Percentiles rank a stretch among this genome's conserved stretches.
phyloP scores from a whole-genome alignment of 139 green algal genomes.

The Coelastrella sp. region DNA sequence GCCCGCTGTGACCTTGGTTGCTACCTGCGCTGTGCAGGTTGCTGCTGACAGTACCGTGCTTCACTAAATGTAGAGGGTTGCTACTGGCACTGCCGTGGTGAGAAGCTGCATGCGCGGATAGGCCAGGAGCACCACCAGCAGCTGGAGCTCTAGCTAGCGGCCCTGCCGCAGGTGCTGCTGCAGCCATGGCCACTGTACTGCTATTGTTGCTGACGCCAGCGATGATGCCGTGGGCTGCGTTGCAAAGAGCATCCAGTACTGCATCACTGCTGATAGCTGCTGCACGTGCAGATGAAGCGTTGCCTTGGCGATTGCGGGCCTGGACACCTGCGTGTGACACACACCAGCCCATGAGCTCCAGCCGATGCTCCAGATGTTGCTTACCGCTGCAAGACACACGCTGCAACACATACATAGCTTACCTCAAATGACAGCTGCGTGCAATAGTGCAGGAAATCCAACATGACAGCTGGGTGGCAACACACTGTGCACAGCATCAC shows the following conservation, averaged over 20 bases:
- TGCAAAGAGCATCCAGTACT: conserved; percentile 75
- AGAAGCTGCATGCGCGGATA: background rate
- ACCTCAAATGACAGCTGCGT: too few relatives aligned
- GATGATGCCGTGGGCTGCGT: conserved; percentile 72
- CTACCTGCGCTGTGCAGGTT: background rate
- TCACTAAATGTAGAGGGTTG: background rate
- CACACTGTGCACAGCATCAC: too few relatives aligned
- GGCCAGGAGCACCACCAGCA: background rate
- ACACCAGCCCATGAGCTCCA: background rate
- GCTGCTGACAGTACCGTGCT: background rate
- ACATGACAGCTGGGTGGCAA: too few relatives aligned
- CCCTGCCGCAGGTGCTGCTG: conserved; percentile 17
- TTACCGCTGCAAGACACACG: too few relatives aligned
- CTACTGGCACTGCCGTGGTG: conserved; percentile 20
- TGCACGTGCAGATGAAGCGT: conserved; percentile 86
- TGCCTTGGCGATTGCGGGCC: conserved; percentile 81
- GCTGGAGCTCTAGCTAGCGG: conserved; percentile 10
- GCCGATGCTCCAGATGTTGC: too few relatives aligned
- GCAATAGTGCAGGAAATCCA: too few relatives aligned
- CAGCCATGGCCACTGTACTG: conserved; percentile 2
- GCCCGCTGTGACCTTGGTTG: background rate
- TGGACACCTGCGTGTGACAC: conserved; percentile 63
- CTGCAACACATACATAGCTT: too few relatives aligned
- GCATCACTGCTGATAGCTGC: conserved; percentile 66
- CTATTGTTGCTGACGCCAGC: conserved; percentile 14